Conservation (phyloP, 164 flowering plant genomes). For the Nymphaea thermarum region DNA sequence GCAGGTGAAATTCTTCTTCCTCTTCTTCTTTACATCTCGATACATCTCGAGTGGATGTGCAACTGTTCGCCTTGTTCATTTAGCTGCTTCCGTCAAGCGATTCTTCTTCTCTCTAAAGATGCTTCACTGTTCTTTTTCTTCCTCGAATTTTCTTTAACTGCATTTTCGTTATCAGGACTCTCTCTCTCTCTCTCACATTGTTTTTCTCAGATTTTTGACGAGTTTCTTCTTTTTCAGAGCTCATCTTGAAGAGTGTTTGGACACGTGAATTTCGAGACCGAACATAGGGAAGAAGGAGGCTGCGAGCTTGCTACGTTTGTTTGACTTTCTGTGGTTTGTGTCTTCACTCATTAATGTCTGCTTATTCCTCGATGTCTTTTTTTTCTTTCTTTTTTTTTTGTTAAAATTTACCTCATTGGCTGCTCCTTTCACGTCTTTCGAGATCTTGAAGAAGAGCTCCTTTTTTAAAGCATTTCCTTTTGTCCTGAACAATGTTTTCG, state of each 20-base stretch:
- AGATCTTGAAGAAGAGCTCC: neutral
- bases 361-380: neutral
- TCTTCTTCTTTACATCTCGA: too few species aligned
- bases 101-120: too few species aligned
- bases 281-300: too few species aligned
- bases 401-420: too few species aligned
- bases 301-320: too few species aligned
- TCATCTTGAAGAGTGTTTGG: neutral
- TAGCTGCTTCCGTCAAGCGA: too few species aligned
- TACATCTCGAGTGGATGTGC: too few species aligned
- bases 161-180: neutral
- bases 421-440: neutral
- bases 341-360: neutral
- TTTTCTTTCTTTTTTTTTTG: too few species aligned
- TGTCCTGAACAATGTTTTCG: neutral
- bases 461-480: neutral
- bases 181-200: neutral
- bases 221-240: neutral
- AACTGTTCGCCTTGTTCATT: too few species aligned
- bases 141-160: neutral
- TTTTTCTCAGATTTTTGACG: neutral
- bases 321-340: neutral
- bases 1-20: too few species aligned
- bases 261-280: neutral
- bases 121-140: too few species aligned